Evolutionary conservation across 192 early-diverging fungal genomes (phyloP), one percentile per base, ranked within the genome.

Genomic region (Coemansia sp.): DNA sequence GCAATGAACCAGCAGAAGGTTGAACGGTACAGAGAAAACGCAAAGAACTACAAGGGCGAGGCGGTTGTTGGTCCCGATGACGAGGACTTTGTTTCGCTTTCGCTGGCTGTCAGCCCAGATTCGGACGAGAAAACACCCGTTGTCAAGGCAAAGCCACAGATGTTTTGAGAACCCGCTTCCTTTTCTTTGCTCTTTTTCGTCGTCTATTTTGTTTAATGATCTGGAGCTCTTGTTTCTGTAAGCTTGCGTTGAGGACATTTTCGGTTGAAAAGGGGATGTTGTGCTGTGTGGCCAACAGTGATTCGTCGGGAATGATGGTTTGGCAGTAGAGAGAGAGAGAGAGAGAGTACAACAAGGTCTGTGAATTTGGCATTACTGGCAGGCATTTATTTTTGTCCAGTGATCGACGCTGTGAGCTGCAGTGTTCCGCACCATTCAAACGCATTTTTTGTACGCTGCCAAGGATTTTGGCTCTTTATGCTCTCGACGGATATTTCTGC

Each of bases 1-100:
- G 71, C 61, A n/a, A 53, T 79, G 65, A 79, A 79, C 50, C 59
- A 46, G 20, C 36, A 71, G 48, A 71, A 71, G 13, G 42, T 69
- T 0, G 69, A 74, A 34, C 67, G 57, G 48, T 74, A 79, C 35
- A 38, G 63, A 20, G 52, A 43, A 49, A 70, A 60, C 23, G 76
- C 76, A 20, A 79, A 72, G 63, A 62, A 69, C 32, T 79, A 73
- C 45, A 54, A 70, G 61, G 57, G 17, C 29, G 49, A 61, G 6
- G 50, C 38, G 22, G 59, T 48, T 10, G 57, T 59, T 33, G 45
- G 19, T 19, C 19, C 45, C n/a, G 57, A 60, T n/a, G 69, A 63
- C 36, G 61, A 63, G 4, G 40, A 49, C 25, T 35, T 59, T 50
- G 55, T 57, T 17, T 57, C 55, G 32, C 7, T 57, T 17, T n/a